phyloP scores from a whole-genome alignment of 192 early-diverging fungal genomes.

The Diversispora eburnea region DNA sequence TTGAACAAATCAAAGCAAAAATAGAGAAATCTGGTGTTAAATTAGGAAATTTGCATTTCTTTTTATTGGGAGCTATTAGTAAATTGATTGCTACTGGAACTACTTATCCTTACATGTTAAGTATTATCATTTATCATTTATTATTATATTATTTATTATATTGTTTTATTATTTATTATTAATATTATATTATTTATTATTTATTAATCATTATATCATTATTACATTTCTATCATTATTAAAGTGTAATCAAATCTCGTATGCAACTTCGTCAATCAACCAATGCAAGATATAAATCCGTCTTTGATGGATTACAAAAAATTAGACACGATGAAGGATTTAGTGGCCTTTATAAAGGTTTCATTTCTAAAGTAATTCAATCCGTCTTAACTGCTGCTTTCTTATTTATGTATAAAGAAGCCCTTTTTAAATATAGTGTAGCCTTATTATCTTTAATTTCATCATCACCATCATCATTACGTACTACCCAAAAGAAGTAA shows the following conservation, averaged over 20 bases:
- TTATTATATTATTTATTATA: not conserved
- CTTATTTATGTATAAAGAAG: conserved; percentile 92
- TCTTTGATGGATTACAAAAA: conserved; percentile 87
- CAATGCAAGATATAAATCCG: conserved; percentile 69
- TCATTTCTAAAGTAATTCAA: conserved; percentile 95
- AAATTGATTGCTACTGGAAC: conserved; percentile 93
- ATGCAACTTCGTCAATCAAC: conserved; percentile 94
- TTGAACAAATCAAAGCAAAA: conserved; percentile 85
- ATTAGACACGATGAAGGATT: conserved; percentile 89
- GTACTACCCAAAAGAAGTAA: too few species aligned
- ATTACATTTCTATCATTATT: conserved; percentile 2
- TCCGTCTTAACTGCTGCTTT: conserved; percentile 93
- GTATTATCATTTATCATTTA: not conserved
- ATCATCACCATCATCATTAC: too few species aligned
- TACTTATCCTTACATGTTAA: conserved; percentile 97
- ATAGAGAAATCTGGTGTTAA: conserved; percentile 48
- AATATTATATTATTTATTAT: not conserved
- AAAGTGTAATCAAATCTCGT: conserved; percentile 88
- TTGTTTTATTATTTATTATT: not conserved
- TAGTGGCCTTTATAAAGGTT: conserved; percentile 83
- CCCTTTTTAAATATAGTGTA: conserved; percentile 67
- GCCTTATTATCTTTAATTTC: conserved; percentile 17
- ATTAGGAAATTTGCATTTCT: conserved; percentile 86
- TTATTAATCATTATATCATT: not conserved
- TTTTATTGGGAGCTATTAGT: conserved; percentile 90